Evolutionary conservation across 2,329 filamentous ascomycete genomes (phyloP).

Genomic region (Diplocarpon rosae): DNA sequence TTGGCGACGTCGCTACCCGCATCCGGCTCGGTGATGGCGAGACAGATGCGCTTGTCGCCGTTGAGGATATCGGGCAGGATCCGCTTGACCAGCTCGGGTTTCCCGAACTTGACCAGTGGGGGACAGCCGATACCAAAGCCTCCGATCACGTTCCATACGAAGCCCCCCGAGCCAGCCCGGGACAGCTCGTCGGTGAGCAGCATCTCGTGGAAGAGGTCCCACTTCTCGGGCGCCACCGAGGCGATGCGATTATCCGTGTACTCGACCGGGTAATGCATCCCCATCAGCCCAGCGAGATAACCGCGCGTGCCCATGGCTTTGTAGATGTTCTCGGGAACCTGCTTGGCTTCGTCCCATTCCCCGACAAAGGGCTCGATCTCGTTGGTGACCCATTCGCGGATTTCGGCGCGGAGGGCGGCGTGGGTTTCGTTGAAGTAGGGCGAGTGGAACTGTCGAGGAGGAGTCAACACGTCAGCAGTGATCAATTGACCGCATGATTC

Average conservation of each 20-base stretch:
- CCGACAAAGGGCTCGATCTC: conserved; percentile 85
- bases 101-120: conserved; percentile 84
- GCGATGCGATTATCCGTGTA: conserved; percentile 62
- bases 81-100: conserved; percentile 71
- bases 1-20: conserved; percentile 94
- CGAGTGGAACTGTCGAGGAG: conserved; percentile 65
- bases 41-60: conserved; percentile 93
- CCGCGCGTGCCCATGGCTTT: conserved; percentile 90
- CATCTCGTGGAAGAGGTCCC: conserved; percentile 98
- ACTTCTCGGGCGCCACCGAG: conserved; percentile 75
- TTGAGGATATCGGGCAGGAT: conserved; percentile 80
- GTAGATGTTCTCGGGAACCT: conserved; percentile 81
- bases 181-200: conserved; percentile 90
- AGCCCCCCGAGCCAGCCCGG: conserved; percentile 76
- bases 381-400: conserved; percentile 82
- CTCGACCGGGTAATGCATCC: conserved; percentile 68
- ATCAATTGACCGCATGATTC: too few relatives aligned
- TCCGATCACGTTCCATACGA: conserved; percentile 94
- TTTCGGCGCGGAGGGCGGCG: conserved; percentile 78
- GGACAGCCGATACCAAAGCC: conserved; percentile 95
- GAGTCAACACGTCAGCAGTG: not conserved
- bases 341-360: conserved; percentile 95
- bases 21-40: conserved; percentile 95
- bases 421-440: conserved; percentile 95
- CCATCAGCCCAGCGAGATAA: conserved; percentile 86